phyloP scores from a whole-genome alignment of 1,139 yeast species.

The Waltiozyma sp. region DNA sequence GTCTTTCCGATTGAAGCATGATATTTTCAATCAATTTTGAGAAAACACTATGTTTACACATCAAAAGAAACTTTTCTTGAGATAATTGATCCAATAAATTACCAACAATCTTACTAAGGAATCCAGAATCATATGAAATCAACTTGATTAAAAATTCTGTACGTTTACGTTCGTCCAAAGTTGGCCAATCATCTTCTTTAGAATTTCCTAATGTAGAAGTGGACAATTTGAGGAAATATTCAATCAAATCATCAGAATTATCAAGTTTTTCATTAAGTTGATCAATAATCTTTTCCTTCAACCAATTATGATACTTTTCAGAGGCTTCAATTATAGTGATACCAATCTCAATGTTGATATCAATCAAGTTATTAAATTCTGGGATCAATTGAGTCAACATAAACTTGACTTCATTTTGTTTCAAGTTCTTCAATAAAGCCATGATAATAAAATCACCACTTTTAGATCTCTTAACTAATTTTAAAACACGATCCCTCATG shows the following conservation, averaged over 20 bases:
- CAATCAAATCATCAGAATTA: slow-evolving; percentile 40
- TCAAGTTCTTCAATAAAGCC: slow-evolving; percentile 49
- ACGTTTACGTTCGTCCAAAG: slow-evolving; percentile 79
- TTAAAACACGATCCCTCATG: slow-evolving; percentile 63
- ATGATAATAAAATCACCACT: slow-evolving; percentile 82
- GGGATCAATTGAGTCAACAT: slow-evolving; percentile 66
- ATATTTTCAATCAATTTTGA: slow-evolving; percentile 74
- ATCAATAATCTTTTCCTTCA: slow-evolving; percentile 52
- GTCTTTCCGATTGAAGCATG: slow-evolving; percentile 31
- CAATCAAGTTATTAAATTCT: slow-evolving; percentile 47
- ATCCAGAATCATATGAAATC: slow-evolving; percentile 51
- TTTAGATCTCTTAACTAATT: slow-evolving; percentile 65
- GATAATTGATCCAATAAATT: slow-evolving; percentile 47
- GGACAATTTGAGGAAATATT: slow-evolving; percentile 52
- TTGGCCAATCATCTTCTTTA: slow-evolving; percentile 73
- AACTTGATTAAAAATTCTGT: slow-evolving; percentile 64
- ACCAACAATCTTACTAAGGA: slow-evolving; percentile 47
- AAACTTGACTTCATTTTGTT: slow-evolving; percentile 45
- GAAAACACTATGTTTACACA: slow-evolving; percentile 82
- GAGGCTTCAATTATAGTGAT: slow-evolving; percentile 62
- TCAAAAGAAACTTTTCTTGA: slow-evolving; percentile 44
- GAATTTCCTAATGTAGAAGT: slow-evolving; percentile 73
- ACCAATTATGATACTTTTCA: slow-evolving; percentile 43
- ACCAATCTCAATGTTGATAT: slow-evolving; percentile 63
- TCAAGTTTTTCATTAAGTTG: slow-evolving; percentile 41